phyloP scores from a whole-genome alignment of 140 eudicot genomes.

The Ambrosia hybrid region DNA sequence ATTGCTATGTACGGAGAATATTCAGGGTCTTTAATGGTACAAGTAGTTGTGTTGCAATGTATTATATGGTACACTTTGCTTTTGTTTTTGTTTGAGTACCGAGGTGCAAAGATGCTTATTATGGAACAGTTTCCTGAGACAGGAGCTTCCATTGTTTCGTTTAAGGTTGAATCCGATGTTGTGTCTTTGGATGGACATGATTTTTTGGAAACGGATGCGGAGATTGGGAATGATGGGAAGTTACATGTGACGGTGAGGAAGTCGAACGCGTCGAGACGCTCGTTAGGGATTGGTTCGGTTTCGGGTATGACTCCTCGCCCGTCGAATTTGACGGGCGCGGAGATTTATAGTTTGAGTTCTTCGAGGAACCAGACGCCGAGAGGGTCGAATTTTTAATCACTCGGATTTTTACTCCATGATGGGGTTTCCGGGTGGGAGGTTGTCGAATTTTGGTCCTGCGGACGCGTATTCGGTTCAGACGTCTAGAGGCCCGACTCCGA shows the following conservation, averaged over 20 bases:
- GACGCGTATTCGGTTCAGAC: slow-evolving; percentile 89
- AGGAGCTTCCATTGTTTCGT: slow-evolving; percentile 77
- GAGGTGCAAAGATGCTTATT: slow-evolving; percentile 82
- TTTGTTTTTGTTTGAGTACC: slow-evolving; percentile 72
- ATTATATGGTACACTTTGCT: slow-evolving; percentile 89
- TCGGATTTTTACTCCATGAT: slow-evolving; percentile 88
- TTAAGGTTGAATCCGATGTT: slow-evolving; percentile 86
- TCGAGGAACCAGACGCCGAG: slow-evolving; percentile 87
- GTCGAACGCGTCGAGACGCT: slow-evolving; percentile 78
- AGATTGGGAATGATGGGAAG: slow-evolving; percentile 80
- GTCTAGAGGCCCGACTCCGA: slow-evolving; percentile 84
- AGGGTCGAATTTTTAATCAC: slow-evolving; percentile 79
- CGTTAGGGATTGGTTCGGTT: slow-evolving; percentile 54
- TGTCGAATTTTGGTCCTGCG: slow-evolving; percentile 74
- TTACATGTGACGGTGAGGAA: slow-evolving; percentile 82
- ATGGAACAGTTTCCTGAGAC: slow-evolving; percentile 95
- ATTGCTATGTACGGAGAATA: slow-evolving; percentile 88
- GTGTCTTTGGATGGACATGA: slow-evolving; percentile 89
- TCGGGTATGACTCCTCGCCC: slow-evolving; percentile 74
- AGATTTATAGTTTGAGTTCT: slow-evolving; percentile 83
- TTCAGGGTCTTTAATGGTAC: slow-evolving; percentile 79
- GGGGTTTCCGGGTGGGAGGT: slow-evolving; percentile 85
- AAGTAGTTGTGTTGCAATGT: slow-evolving; percentile 86
- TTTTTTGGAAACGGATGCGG: slow-evolving; percentile 84
- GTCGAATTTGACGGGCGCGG: slow-evolving; percentile 91